Conservation (phyloP, 2,329 filamentous ascomycete genomes). For the Escovopsis sp. region DNA sequence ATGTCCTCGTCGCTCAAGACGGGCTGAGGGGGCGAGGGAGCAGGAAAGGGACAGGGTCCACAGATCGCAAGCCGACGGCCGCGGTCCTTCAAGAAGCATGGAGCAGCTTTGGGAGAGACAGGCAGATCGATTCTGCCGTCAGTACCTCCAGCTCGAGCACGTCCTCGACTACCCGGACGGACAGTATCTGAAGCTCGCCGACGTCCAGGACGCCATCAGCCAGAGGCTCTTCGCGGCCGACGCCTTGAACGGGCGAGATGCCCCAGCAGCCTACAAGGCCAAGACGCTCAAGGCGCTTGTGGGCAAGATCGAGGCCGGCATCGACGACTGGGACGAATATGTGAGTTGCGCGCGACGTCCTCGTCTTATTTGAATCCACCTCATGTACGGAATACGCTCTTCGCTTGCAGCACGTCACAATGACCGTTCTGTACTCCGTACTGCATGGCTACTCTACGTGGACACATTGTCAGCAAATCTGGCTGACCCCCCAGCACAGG, state of each 20-base stretch:
- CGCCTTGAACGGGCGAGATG: slow-evolving; percentile 33
- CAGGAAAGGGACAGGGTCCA: not conserved
- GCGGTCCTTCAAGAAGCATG: slow-evolving; percentile 1
- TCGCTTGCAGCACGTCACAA: no score
- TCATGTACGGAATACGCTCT: no score
- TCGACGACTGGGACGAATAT: slow-evolving; percentile 73
- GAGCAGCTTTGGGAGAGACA: slow-evolving; percentile 7
- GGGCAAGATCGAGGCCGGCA: slow-evolving; percentile 53
- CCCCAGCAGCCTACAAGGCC: slow-evolving; percentile 54
- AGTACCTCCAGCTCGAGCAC: slow-evolving; percentile 64
- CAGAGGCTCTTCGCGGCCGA: slow-evolving; percentile 48
- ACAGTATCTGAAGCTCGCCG: slow-evolving; percentile 39
- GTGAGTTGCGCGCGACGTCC: slow-evolving; percentile 39
- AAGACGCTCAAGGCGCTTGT: slow-evolving; percentile 61
- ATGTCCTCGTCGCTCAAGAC: no score
- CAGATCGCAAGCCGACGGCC: not conserved
- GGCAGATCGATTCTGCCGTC: slow-evolving; percentile 45
- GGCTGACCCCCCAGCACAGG: slow-evolving; percentile 34
- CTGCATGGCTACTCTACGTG: no score
- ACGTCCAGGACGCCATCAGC: slow-evolving; percentile 53
- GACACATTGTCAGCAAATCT: no score
- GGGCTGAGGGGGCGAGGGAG: not conserved
- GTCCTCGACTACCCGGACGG: slow-evolving; percentile 48
- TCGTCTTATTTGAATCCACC: no score
- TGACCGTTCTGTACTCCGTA: no score